Percentiles rank a stretch among this genome's conserved stretches.
These are phyloP conservation scores for Phaffomyces opuntiae DNA, from an alignment of 805 yeast genomes.

Conservation along the genomic window DNA sequence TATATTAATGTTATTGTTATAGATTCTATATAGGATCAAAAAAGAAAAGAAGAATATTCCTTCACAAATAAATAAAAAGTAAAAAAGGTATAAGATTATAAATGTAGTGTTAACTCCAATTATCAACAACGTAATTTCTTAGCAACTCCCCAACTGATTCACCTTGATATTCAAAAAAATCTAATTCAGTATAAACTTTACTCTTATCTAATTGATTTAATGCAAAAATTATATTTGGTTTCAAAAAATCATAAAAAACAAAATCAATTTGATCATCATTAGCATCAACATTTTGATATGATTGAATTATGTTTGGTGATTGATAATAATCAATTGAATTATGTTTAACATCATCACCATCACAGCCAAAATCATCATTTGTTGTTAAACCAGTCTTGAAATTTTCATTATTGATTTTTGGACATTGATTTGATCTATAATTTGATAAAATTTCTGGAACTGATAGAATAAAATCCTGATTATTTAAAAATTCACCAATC, in stretches of 20 bases:
- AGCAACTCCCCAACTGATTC: constrained; percentile 38
- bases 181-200: constrained; percentile 28
- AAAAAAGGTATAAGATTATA: not conserved
- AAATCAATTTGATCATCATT: constrained; percentile 43
- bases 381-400: constrained; percentile 72
- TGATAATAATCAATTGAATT: constrained; percentile 47
- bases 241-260: constrained; percentile 73
- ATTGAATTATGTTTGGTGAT: constrained; percentile 75
- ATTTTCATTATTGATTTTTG: constrained; percentile 9
- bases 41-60: not conserved
- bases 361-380: constrained; percentile 71
- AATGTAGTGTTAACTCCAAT: constrained; percentile 23
- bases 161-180: constrained; percentile 34
- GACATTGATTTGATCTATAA: constrained; percentile 8
- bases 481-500: constrained; percentile 52
- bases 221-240: constrained; percentile 42
- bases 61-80: constrained; percentile 11
- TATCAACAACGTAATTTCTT: constrained; percentile 30
- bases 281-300: constrained; percentile 30
- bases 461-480: constrained; percentile 37
- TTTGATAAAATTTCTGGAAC: constrained; percentile 12
- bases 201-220: constrained; percentile 25
- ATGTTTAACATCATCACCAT: constrained; percentile 84
- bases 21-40: constrained; percentile 5
- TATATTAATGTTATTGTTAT: constrained; percentile 19